Evolutionary conservation across 257 asterid species (phyloP).

Genomic region (Solanum stenotomum): DNA sequence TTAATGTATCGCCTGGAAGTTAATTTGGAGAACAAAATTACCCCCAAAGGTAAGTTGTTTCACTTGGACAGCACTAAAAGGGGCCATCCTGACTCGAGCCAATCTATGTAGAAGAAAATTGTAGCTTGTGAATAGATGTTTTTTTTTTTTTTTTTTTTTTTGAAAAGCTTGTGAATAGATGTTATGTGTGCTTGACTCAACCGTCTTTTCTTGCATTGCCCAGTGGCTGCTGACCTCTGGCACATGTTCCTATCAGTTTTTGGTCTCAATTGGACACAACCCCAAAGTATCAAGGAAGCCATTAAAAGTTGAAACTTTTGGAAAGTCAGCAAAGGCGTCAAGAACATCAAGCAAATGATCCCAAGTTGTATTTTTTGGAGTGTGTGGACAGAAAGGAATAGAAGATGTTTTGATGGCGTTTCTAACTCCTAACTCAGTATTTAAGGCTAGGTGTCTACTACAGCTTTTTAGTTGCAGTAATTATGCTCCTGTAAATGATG

Average conservation of each 20-base stretch:
- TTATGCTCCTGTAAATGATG: background rate
- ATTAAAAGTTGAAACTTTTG: background rate
- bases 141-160: too few species aligned
- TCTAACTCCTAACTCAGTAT: background rate
- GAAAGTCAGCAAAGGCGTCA: background rate
- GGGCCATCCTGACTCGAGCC: background rate
- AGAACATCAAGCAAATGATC: background rate
- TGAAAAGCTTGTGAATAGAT: background rate
- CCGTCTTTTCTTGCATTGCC: background rate
- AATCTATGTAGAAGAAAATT: background rate
- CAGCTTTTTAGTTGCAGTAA: background rate
- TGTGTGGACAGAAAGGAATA: background rate
- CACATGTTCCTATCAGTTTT: background rate
- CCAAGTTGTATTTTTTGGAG: background rate
- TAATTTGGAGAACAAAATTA: background rate
- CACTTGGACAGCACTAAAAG: background rate
- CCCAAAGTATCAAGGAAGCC: background rate
- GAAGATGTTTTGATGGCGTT: background rate
- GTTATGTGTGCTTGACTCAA: background rate
- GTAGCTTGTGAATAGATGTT: background rate
- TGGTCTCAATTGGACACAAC: background rate
- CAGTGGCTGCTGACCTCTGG: background rate
- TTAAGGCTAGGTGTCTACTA: background rate
- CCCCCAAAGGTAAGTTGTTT: background rate
- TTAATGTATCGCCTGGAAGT: background rate